Conservation (phyloP, 1,284 basidiomycete species). For the Naganishia sp. region DNA sequence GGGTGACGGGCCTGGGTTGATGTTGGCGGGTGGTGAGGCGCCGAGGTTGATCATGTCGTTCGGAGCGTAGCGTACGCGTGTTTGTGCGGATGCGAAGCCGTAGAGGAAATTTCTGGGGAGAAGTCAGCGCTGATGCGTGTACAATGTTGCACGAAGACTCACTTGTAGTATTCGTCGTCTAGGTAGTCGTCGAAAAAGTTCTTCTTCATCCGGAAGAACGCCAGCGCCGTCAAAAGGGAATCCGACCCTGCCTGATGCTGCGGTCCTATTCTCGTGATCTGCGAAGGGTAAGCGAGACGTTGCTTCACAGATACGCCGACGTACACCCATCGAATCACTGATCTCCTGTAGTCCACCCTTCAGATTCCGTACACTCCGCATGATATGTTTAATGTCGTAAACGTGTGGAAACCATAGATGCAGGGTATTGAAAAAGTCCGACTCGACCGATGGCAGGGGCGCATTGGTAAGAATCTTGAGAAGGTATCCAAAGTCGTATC, state of each 20-base stretch:
- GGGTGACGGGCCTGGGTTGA: slow-evolving; percentile 6
- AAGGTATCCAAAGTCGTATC: slow-evolving; percentile 99
- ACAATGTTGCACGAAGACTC: slow-evolving; percentile 28
- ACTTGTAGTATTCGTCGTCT: slow-evolving; percentile 64
- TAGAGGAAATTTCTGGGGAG: slow-evolving; percentile 49
- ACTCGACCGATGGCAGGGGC: slow-evolving; percentile 84
- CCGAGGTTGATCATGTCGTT: slow-evolving; percentile 29
- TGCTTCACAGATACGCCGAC: slow-evolving; percentile 11
- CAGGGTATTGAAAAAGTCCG: slow-evolving; percentile 85
- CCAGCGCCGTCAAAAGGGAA: slow-evolving; percentile 84
- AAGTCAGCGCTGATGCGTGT: neutral
- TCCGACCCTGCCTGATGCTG: slow-evolving; percentile 97
- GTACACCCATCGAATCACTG: slow-evolving; percentile 83
- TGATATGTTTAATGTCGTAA: slow-evolving; percentile 97
- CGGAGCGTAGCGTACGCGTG: slow-evolving; percentile 36
- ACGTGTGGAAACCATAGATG: slow-evolving; percentile 93
- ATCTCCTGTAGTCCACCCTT: slow-evolving; percentile 96
- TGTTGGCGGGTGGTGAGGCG: slow-evolving; percentile 13
- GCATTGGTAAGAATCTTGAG: slow-evolving; percentile 89
- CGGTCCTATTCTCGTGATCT: slow-evolving; percentile 86
- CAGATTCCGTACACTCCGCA: slow-evolving; percentile 81
- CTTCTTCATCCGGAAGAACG: slow-evolving; percentile 94
- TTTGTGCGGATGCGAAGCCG: slow-evolving; percentile 49
- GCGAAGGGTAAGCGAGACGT: slow-evolving; percentile 19
- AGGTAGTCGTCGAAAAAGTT: slow-evolving; percentile 85